Conservation (phyloP, 306 rosid genomes). For the Cicer arietinum region DNA sequence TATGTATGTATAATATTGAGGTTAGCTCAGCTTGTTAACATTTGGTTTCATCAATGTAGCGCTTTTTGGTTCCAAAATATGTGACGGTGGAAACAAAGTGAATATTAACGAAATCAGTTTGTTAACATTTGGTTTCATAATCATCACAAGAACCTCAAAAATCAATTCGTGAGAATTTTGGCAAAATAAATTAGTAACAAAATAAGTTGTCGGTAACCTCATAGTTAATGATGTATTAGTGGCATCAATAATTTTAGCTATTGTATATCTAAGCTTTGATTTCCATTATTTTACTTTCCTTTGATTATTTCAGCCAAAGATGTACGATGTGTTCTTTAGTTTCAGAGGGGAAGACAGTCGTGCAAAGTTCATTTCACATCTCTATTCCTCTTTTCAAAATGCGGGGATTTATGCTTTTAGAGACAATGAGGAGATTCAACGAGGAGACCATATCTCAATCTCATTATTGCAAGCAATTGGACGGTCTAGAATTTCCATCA, state of each 20-base stretch:
- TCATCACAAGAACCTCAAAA: neutral
- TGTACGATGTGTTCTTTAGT: conserved; percentile 20
- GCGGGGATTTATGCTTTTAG: conserved; percentile 7
- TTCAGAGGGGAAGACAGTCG: conserved; percentile 15
- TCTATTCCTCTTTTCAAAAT: conserved; percentile 17
- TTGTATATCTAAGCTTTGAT: neutral
- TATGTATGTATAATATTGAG: neutral
- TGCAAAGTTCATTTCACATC: neutral
- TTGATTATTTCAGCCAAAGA: neutral
- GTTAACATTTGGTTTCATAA: neutral
- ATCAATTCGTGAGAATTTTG: neutral
- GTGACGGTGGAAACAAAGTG: neutral
- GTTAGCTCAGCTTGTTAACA: neutral
- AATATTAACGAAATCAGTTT: neutral
- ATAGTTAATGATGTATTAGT: neutral
- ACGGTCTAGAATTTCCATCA: conserved; percentile 3
- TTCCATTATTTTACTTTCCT: too few species aligned
- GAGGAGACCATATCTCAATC: conserved; percentile 19
- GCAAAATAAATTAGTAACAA: neutral
- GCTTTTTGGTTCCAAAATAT: neutral
- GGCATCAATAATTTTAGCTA: neutral
- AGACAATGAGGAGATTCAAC: conserved; percentile 3
- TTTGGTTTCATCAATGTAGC: neutral
- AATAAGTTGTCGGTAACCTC: neutral
- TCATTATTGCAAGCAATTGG: neutral